Evolutionary conservation across 2,329 filamentous ascomycete genomes (phyloP).

Genomic region (Dothideomycetes sp.): DNA sequence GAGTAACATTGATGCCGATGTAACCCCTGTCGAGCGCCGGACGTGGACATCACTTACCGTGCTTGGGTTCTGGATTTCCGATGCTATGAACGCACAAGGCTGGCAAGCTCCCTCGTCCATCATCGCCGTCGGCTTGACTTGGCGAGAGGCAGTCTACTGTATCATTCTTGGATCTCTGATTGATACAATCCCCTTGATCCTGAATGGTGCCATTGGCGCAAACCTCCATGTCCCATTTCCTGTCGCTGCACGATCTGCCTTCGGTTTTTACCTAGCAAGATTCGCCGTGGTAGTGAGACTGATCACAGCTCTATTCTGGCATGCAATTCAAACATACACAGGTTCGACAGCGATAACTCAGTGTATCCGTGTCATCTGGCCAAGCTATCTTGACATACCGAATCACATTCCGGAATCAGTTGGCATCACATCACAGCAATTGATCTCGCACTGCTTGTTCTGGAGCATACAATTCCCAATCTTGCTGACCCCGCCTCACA

Average conservation of each 20-base stretch:
- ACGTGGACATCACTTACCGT: constrained; percentile 30
- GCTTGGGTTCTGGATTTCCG: constrained; percentile 25
- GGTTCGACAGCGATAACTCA: constrained; percentile 46
- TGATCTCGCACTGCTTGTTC: constrained; percentile 50
- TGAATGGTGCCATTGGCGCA: constrained; percentile 44
- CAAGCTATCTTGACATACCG: constrained; percentile 43
- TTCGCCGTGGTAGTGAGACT: constrained; percentile 45
- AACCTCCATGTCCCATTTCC: constrained; percentile 48
- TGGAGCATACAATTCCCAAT: constrained; percentile 47
- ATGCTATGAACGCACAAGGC: constrained; percentile 19
- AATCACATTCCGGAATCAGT: constrained; percentile 44
- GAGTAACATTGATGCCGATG: constrained; percentile 31
- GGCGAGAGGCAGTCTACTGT: constrained; percentile 32
- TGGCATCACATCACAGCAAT: constrained; percentile 48
- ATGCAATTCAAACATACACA: constrained; percentile 57
- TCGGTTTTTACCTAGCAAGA: constrained; percentile 50
- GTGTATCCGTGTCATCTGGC: constrained; percentile 43
- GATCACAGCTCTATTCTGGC: constrained; percentile 53
- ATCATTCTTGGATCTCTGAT: constrained; percentile 42
- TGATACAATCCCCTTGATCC: constrained; percentile 49
- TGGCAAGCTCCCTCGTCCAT: constrained; percentile 36
- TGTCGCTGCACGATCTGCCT: constrained; percentile 46
- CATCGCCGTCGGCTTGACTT: constrained; percentile 44
- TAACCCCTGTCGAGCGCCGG: constrained; percentile 21
- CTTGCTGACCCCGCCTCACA: constrained; percentile 35